Evolutionary conservation across 2,329 filamentous ascomycete species (phyloP), one percentile per base, ranked within the genome.

Genomic region (Nigrospora sphaerica): DNA sequence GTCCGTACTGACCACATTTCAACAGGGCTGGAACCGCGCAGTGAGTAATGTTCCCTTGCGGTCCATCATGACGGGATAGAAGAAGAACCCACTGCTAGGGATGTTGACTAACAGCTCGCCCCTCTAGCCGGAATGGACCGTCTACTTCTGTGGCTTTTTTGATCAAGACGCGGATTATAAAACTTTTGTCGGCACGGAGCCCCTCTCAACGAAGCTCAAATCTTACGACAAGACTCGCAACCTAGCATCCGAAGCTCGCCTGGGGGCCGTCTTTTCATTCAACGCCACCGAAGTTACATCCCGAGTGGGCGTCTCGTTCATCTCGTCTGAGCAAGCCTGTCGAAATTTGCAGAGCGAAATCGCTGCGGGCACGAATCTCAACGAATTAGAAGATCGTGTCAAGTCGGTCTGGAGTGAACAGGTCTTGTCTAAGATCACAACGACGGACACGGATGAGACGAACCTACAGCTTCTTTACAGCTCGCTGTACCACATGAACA

Each of bases 401-500:
- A 73, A 72, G 50, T 62, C 65, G 0, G 69, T 68, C 3, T 88
- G 84, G 84, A 83, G 83, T 55, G 55, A 66, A 1, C 64, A 81
- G 35, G 76, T 87, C 2, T 70, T 88, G 18, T 75, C 73, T 49
- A 86, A 83, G 55, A 69, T 88, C 32, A 78, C 77, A 0, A 82
- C 82, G 0, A 75, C 73, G 0, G 77, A 78, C 42, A 75, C 70
- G 6, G 72, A 84, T 55, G 57, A 62, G 13, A 73, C 71, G 0
- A 81, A 78, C 40, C 65, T 85, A 9, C 67, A 73, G 42, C 67
- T 86, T 28, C 67, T 88, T 3, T 88, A 88, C 63, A 78, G 78
- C 0, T 81, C 80, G 0, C 59, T 88, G 32, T 88, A 87, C 56
- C 83, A 84, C 53, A 84, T 85, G 77, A 77, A 81, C 48, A 62